Conservation (phyloP, 208 protist species). For the Acanthamoeba sp. region DNA sequence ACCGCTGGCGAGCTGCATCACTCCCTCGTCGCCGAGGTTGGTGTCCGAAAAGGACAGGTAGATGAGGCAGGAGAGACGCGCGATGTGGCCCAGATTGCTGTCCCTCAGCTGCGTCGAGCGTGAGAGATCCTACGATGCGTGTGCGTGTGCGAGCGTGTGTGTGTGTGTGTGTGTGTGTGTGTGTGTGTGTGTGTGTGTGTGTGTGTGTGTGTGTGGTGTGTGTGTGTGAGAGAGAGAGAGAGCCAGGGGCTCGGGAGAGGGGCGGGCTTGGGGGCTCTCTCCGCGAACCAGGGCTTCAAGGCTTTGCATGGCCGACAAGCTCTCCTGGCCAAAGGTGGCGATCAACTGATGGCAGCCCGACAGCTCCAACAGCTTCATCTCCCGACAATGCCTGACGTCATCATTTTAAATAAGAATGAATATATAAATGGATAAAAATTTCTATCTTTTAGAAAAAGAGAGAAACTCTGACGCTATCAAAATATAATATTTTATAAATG, state of each 20-base stretch:
- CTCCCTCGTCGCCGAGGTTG: slow-evolving; percentile 3
- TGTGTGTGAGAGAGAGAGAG: neutral
- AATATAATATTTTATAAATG: neutral
- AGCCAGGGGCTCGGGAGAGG: neutral
- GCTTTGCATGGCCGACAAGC: neutral
- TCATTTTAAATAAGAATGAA: neutral
- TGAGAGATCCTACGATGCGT: neutral
- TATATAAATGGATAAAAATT: neutral
- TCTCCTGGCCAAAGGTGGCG: neutral
- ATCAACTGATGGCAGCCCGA: neutral
- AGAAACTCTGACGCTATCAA: neutral
- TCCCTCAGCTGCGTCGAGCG: neutral
- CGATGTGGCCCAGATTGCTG: neutral
- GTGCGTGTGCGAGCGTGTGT: too few species aligned
- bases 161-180: too few species aligned
- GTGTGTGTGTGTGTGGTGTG: neutral
- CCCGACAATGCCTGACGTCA: neutral
- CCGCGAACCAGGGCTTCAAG: neutral
- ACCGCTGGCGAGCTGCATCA: slow-evolving; percentile 24
- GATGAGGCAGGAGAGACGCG: neutral
- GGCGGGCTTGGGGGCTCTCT: neutral
- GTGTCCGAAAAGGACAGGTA: neutral
- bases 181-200: too few species aligned
- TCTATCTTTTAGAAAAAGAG: too few species aligned
- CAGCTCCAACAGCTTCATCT: slow-evolving; percentile 19